Percentiles rank a stretch among this genome's conserved stretches.
These are phyloP conservation scores for Tetrahymena elliotti DNA, from an alignment of 73 alveolate genomes.

Conservation along the genomic window DNA sequence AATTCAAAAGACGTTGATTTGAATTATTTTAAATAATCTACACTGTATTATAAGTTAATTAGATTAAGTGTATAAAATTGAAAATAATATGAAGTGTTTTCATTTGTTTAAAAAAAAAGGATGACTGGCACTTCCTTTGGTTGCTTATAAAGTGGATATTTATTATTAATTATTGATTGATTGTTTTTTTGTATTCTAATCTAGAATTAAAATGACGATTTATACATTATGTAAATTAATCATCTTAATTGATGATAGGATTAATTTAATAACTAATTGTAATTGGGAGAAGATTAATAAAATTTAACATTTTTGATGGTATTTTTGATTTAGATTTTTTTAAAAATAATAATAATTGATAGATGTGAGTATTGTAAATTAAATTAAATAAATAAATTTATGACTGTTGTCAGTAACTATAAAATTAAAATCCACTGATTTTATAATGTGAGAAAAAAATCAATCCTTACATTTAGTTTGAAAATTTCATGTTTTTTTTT, in stretches of 20 bases:
- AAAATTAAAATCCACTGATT: not conserved
- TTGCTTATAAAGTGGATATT: too few relatives aligned
- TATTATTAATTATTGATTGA: too few relatives aligned
- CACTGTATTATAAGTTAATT: too few relatives aligned
- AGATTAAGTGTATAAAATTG: too few relatives aligned
- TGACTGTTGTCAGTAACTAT: not conserved
- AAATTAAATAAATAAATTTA: too few relatives aligned
- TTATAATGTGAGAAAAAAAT: not conserved
- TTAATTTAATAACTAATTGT: not conserved
- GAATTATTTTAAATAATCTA: too few relatives aligned
- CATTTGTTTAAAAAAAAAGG: too few relatives aligned
- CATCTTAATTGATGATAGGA: not conserved
- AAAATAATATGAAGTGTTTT: too few relatives aligned
- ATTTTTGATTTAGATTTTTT: not conserved
- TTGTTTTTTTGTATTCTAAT: not conserved
- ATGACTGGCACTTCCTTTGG: too few relatives aligned
- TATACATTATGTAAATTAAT: too few relatives aligned
- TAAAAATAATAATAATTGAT: too few relatives aligned
- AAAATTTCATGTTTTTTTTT: not conserved
- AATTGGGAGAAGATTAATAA: not conserved
- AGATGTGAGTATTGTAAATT: not conserved
- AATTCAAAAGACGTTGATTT: too few relatives aligned
- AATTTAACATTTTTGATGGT: not conserved
- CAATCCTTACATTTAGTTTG: not conserved
- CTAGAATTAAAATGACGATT: not conserved